These are phyloP conservation scores for Talaromyces sp. DNA, from an alignment of 2,329 filamentous ascomycete species.

Conservation along the genomic window DNA sequence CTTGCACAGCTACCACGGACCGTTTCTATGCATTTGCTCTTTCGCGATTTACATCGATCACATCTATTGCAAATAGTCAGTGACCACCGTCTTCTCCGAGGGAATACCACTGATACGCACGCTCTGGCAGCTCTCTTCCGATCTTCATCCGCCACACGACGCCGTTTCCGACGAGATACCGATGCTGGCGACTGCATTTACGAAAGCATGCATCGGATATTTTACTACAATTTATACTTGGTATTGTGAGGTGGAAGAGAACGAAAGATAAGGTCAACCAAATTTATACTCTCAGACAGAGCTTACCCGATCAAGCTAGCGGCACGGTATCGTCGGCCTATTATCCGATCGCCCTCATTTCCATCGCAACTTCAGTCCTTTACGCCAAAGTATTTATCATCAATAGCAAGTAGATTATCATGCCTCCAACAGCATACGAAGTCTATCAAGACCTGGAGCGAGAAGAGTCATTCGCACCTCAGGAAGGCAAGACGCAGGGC, in stretches of 20 bases:
- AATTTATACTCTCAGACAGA: neutral
- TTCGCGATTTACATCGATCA: constrained; percentile 35
- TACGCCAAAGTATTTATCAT: neutral
- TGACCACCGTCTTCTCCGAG: neutral
- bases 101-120: constrained; percentile 12
- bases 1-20: constrained; percentile 28
- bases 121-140: constrained; percentile 35
- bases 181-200: constrained; percentile 5
- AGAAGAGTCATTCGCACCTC: constrained; percentile 16
- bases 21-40: constrained; percentile 35
- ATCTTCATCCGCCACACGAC: constrained; percentile 33
- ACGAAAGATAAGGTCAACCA: neutral
- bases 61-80: constrained; percentile 23
- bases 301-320: constrained; percentile 12
- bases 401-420: neutral
- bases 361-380: neutral
- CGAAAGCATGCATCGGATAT: neutral
- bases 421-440: constrained; percentile 17
- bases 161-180: constrained; percentile 22
- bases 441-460: constrained; percentile 18
- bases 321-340: neutral
- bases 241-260: neutral
- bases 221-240: neutral
- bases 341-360: neutral
- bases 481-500: constrained; percentile 8